A percentile compares a stretch with the other conserved stretches of the same genome.
Conservation (phyloP, 2,329 filamentous ascomycete species). For the Pyrenophora tritici-repentis region DNA sequence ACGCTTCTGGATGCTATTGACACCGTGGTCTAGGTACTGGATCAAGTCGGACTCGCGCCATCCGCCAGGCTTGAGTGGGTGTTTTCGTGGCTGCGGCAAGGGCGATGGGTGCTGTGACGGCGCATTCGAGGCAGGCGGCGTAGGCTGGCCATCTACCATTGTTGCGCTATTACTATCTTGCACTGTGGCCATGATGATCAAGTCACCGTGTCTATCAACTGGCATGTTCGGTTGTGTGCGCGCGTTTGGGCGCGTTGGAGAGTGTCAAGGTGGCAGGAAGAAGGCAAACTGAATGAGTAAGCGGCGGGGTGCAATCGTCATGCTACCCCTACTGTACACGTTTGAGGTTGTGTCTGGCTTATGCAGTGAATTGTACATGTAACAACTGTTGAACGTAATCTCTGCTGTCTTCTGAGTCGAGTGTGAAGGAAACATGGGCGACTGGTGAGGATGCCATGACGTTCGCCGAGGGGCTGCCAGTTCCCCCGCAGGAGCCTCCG, state of each 20-base stretch:
- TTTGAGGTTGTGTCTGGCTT: no score
- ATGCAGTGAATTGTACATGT: no score
- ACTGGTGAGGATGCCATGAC: background rate
- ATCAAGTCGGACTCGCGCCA: constrained; percentile 64
- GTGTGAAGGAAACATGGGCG: background rate
- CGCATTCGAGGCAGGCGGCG: constrained; percentile 55
- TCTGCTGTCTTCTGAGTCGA: background rate
- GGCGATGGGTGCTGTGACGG: constrained; percentile 48
- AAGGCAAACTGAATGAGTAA: constrained; percentile 16
- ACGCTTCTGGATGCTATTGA: constrained; percentile 43
- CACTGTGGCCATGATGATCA: constrained; percentile 13
- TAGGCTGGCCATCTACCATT: constrained; percentile 36
- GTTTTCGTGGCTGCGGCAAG: constrained; percentile 58
- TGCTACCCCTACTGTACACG: constrained; percentile 11
- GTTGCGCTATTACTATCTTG: constrained; percentile 2
- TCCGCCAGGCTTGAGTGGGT: constrained; percentile 61
- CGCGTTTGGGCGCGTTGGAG: background rate
- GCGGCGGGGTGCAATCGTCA: constrained; percentile 18
- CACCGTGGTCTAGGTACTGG: constrained; percentile 59
- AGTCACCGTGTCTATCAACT: background rate
- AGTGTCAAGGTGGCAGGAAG: constrained; percentile 19
- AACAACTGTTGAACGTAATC: background rate
- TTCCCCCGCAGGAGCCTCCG: no score
- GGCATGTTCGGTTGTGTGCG: no score
- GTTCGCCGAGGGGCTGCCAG: background rate